Base-by-base conservation (phyloP, 768 basidiomycete species). In the Rhodotorula graminis region DNA sequence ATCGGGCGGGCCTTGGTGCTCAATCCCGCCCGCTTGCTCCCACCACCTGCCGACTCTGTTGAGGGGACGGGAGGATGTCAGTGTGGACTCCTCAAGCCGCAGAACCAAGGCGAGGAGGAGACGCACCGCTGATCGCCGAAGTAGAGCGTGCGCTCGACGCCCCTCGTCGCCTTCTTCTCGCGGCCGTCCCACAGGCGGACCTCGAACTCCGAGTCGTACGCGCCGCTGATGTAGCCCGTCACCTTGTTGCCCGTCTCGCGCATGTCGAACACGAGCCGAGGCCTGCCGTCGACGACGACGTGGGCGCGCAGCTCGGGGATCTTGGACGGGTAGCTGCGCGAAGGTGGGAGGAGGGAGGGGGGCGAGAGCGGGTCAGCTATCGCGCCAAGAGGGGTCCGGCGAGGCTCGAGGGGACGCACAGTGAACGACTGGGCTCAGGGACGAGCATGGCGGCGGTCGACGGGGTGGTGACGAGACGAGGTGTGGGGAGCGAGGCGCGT, bases 51-150 rank as follows among this genome's bases (percentile, higher is more conserved):
- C 10, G 21, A 50, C 49, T 2, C 49, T 50, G 23, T 37, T 23
- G 23, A 3, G 4, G 3, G 5, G 18, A 23, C 21, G 21, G 19
- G 3, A 9, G 40, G 2, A 0, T 27, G 37, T 18, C 19, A 10
- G n/a, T n/a, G n/a, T n/a, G n/a, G n/a, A n/a, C n/a, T n/a, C n/a
- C n/a, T n/a, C n/a, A n/a, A n/a, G n/a, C n/a, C n/a, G n/a, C n/a
- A n/a, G n/a, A n/a, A n/a, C n/a, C n/a, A n/a, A n/a, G n/a, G n/a
- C n/a, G 58, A 59, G 44, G 23, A 44, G 40, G 37, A 29, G 18
- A 50, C 61, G 29, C 44, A 62, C 61, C 23, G 1, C 10, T 62
- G 12, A 3, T 50, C 10, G 9, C 47, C 61, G 18, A 62, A 62
- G 31, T 14, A 50, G 7, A 62, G 8, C 8, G 18, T 9, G 29